Evolutionary conservation across 345 rosid genomes (phyloP).

Genomic region (Eucalyptus polyanthemos): DNA sequence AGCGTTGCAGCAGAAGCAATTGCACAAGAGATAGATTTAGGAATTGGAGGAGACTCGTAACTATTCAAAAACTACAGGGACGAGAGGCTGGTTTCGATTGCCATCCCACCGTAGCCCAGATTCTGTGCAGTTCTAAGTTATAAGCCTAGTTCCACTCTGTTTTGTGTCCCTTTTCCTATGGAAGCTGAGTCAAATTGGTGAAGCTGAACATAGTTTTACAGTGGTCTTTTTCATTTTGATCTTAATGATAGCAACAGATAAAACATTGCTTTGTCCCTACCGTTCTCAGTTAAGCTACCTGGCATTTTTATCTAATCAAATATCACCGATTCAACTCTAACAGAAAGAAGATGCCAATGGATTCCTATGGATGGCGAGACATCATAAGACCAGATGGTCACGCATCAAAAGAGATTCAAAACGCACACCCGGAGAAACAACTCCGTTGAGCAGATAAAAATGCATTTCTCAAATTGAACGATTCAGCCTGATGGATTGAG

Average conservation of each 20-base stretch:
- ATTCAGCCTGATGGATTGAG: neutral
- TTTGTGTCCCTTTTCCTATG: neutral
- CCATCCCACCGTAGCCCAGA: neutral
- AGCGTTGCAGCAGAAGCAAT: neutral
- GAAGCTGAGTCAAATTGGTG: neutral
- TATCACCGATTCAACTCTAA: neutral
- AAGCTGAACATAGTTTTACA: neutral
- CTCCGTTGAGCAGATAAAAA: neutral
- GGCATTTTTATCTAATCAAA: neutral
- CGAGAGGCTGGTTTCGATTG: neutral
- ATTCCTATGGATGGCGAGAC: neutral
- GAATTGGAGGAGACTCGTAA: neutral
- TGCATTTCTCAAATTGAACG: neutral
- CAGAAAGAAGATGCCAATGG: neutral
- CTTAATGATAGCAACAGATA: neutral
- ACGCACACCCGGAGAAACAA: neutral
- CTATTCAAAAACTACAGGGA: neutral
- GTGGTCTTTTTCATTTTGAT: neutral
- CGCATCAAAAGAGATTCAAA: neutral
- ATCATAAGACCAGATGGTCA: neutral
- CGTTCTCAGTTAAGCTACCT: neutral
- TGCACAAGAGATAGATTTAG: neutral
- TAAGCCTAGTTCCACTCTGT: neutral
- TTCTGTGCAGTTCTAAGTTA: neutral
- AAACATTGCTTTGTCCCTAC: neutral